Evolutionary conservation across 345 rosid species (phyloP), one percentile per base, ranked within the genome.

Genomic region (Salix suchowensis): DNA sequence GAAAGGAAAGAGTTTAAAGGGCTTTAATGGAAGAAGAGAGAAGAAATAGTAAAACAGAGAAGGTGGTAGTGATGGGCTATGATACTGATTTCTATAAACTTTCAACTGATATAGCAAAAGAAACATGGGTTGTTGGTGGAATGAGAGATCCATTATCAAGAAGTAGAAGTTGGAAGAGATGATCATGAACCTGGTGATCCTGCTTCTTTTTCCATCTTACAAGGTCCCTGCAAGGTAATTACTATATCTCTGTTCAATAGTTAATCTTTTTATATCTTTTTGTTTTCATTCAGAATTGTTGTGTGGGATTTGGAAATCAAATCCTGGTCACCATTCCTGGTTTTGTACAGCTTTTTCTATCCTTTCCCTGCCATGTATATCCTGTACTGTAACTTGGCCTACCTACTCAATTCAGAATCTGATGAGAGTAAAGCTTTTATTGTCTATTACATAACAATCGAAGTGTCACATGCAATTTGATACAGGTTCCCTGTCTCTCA

Each of bases 91-190:
- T 82, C 79, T 82, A 87, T 86, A 85, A 81, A 73, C 81, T 91
- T 62, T 89, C 96, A 69, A 26, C 91, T 60, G 98, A 94, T 19
- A 84, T 92, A 14, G 94, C 89, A 1, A 84, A 87, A 72, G 97
- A 94, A 72, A 94, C 97, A 76, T 92, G 98, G 98, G 81, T 94
- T 79, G 90, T 88, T 48, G 92, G 90, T 61, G 94, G 89, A 68
- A 80, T 77, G 34, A 87, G 50, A 75, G 93, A 91, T 82, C 81
- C 80, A 42, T 72, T 91, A 42, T 84, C 88, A 69, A 90, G 90
- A 74, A 88, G 97, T 82, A 85, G 89, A 80, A 94, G 98, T 75
- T 91, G 88, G 86, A 94, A 89, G 85, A 84, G 88, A 81, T 94
- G 88, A 90, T 10, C 28, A n/a, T 37, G 28, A 69, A 5, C 8